These are phyloP conservation scores for Arthrobotrys sphaeroides DNA, from an alignment of 2,329 filamentous ascomycete species.

Conservation along the genomic window DNA sequence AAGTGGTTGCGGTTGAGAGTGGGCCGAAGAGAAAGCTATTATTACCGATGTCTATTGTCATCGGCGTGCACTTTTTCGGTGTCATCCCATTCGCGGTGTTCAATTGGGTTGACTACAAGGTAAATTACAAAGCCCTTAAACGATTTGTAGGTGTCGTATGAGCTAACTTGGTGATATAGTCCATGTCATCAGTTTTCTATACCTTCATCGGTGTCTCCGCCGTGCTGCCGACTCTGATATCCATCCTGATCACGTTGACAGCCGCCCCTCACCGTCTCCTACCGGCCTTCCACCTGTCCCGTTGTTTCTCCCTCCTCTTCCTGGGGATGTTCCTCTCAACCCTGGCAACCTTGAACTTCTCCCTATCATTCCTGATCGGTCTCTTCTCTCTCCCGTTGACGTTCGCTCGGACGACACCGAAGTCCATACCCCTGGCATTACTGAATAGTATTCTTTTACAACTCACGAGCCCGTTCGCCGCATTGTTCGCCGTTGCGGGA, in stretches of 20 bases:
- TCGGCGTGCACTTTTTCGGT: slow-evolving; percentile 77
- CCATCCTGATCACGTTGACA: slow-evolving; percentile 65
- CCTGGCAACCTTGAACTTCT: slow-evolving; percentile 95
- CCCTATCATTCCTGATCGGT: slow-evolving; percentile 84
- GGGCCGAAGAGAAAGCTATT: slow-evolving; percentile 73
- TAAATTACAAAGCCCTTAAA: slow-evolving; percentile 66
- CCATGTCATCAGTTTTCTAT: slow-evolving; percentile 70
- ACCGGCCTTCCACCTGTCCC: slow-evolving; percentile 78
- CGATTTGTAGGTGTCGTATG: background rate
- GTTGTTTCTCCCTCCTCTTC: slow-evolving; percentile 90
- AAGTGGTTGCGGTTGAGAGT: slow-evolving; percentile 57
- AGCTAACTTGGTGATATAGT: slow-evolving; percentile 62
- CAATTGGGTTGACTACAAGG: slow-evolving; percentile 74
- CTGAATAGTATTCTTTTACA: slow-evolving; percentile 68
- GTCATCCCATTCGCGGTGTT: slow-evolving; percentile 86
- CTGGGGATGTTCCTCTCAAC: slow-evolving; percentile 91
- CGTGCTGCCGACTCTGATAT: slow-evolving; percentile 69
- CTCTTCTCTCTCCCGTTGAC: slow-evolving; percentile 79
- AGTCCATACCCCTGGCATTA: slow-evolving; percentile 60
- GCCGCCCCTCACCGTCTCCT: slow-evolving; percentile 66
- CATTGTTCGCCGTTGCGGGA: slow-evolving; percentile 66
- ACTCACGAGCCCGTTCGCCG: slow-evolving; percentile 69
- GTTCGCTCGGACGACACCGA: slow-evolving; percentile 71
- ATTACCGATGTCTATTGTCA: slow-evolving; percentile 77
- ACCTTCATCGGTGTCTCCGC: slow-evolving; percentile 68